These are phyloP conservation scores for Candida anutae DNA, from an alignment of 1,139 yeast genomes.

Conservation along the genomic window DNA sequence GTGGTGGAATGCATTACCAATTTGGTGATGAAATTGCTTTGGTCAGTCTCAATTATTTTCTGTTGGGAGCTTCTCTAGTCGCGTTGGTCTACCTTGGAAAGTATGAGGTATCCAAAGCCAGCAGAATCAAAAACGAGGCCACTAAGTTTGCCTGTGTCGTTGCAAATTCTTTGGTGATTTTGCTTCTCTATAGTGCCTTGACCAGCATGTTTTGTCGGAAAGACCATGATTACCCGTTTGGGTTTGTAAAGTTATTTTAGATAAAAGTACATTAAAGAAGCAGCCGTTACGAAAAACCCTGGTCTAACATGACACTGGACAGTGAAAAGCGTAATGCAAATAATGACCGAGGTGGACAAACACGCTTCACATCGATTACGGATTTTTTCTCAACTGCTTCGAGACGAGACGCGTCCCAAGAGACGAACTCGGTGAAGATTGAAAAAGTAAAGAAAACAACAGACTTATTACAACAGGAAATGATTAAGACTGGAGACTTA, in stretches of 20 bases:
- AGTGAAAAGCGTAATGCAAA: too few relatives aligned
- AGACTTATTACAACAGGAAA: too few relatives aligned
- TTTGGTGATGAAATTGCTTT: conserved; percentile 59
- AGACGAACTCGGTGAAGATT: too few relatives aligned
- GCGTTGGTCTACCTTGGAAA: conserved; percentile 30
- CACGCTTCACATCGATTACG: too few relatives aligned
- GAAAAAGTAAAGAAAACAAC: too few relatives aligned
- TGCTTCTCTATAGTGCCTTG: conserved; percentile 26
- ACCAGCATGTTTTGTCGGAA: conserved; percentile 35
- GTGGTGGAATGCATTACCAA: conserved; percentile 61
- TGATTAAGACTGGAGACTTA: too few relatives aligned
- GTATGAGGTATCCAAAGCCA: conserved; percentile 15
- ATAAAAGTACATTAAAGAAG: too few relatives aligned
- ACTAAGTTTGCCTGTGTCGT: conserved; percentile 13
- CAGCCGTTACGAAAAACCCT: too few relatives aligned
- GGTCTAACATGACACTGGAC: too few relatives aligned
- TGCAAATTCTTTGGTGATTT: conserved; percentile 14
- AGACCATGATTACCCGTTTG: conserved; percentile 35
- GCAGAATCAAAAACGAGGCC: conserved; percentile 13
- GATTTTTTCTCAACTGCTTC: too few relatives aligned
- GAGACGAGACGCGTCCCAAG: too few relatives aligned
- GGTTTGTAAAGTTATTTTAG: conserved; percentile 24
- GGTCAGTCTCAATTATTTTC: conserved; percentile 41
- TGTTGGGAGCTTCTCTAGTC: conserved; percentile 33
- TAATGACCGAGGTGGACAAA: too few relatives aligned